phyloP scores from a whole-genome alignment of 2,329 filamentous ascomycete species.

The Neofusicoccum laricinum region DNA sequence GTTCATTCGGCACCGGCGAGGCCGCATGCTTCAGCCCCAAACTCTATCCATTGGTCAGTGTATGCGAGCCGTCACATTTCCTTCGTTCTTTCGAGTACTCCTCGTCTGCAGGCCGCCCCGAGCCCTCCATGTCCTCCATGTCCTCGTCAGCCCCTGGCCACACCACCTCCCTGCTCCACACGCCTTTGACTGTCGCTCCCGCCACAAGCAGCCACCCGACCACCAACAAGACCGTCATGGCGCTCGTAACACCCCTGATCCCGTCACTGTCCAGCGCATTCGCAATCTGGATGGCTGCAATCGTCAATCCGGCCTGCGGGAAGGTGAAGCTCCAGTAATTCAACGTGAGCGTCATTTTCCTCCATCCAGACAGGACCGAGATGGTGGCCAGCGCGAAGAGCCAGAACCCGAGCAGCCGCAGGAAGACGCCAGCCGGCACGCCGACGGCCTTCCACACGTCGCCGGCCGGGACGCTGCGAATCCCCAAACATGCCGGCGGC shows the following conservation, averaged over 20 bases:
- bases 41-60: neutral
- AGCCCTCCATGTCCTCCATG: no score
- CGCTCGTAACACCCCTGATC: no score
- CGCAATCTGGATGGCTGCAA: conserved; percentile 58
- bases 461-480: no score
- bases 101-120: no score
- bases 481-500: no score
- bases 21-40: neutral
- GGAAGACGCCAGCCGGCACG: conserved; percentile 42
- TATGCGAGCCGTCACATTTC: conserved; percentile 11
- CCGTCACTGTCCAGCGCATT: no score
- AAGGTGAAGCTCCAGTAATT: no score
- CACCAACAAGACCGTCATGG: no score
- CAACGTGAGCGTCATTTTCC: conserved; percentile 47
- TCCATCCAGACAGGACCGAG: conserved; percentile 35
- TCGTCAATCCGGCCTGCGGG: conserved; percentile 62
- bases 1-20: neutral
- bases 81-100: conserved; percentile 39
- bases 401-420: conserved; percentile 51
- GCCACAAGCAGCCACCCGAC: no score
- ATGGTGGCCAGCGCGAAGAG: conserved; percentile 47
- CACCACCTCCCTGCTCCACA: no score
- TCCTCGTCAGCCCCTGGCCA: no score
- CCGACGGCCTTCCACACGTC: conserved; percentile 42
- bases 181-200: no score